phyloP scores from a whole-genome alignment of 495 filamentous ascomycete genomes.

The Tuber umbilicatum region DNA sequence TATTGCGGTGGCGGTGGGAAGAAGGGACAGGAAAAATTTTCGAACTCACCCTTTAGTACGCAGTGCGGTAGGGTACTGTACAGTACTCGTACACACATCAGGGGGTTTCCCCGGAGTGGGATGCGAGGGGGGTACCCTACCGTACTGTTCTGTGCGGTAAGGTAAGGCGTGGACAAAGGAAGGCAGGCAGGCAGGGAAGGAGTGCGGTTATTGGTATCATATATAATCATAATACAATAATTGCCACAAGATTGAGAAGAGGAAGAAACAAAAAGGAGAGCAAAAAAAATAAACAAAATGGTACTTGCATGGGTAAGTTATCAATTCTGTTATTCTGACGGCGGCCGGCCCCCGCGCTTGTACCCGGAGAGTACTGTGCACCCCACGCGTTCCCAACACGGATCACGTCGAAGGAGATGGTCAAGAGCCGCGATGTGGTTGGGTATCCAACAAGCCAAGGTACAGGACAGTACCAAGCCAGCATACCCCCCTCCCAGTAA shows the following conservation, averaged over 20 bases:
- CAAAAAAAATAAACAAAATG: neutral
- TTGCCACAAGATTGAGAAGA: neutral
- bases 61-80: too few relatives aligned
- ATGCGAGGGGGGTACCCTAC: neutral
- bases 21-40: neutral
- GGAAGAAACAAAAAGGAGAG: neutral
- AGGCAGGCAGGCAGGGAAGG: neutral
- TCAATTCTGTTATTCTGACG: neutral
- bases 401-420: neutral
- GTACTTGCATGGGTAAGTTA: neutral
- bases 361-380: neutral
- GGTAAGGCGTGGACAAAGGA: neutral
- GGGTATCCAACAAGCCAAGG: too few relatives aligned
- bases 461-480: neutral
- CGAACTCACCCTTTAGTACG: neutral
- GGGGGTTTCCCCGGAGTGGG: slow-evolving; percentile 2
- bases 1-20: neutral
- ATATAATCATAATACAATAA: neutral
- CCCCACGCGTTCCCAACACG: neutral
- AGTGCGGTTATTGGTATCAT: neutral
- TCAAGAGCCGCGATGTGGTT: neutral
- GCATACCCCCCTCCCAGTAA: neutral
- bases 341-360: too few relatives aligned
- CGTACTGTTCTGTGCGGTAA: too few relatives aligned
- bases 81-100: neutral